Percentiles rank a stretch among this genome's conserved stretches.
These are phyloP conservation scores for Garcia nutans DNA, from an alignment of 345 rosid genomes.

Conservation along the genomic window DNA sequence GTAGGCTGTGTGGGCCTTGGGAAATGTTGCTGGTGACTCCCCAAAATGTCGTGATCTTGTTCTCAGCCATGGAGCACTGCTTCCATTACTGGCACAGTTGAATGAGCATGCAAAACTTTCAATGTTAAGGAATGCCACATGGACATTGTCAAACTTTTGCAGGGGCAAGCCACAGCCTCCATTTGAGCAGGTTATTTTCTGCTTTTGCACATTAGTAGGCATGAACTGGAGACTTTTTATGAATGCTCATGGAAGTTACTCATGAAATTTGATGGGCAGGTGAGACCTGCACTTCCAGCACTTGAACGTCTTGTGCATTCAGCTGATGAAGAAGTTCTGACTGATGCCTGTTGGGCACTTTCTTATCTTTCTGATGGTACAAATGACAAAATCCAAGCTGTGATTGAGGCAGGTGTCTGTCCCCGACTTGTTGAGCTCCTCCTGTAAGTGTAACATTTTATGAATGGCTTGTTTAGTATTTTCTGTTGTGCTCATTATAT, in stretches of 20 bases:
- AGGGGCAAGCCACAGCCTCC: slow-evolving; percentile 36
- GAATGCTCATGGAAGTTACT: neutral
- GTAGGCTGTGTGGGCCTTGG: slow-evolving; percentile 36
- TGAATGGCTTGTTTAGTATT: neutral
- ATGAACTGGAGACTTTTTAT: neutral
- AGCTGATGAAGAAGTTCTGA: slow-evolving; percentile 32
- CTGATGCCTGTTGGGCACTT: slow-evolving; percentile 35
- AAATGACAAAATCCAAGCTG: slow-evolving; percentile 37
- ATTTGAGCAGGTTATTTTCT: slow-evolving; percentile 29
- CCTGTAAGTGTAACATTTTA: slow-evolving; percentile 16
- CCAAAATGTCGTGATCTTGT: slow-evolving; percentile 37
- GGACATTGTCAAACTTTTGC: slow-evolving; percentile 37
- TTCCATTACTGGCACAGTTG: slow-evolving; percentile 25
- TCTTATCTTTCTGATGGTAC: slow-evolving; percentile 37
- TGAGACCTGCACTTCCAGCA: slow-evolving; percentile 28
- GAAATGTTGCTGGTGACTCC: slow-evolving; percentile 38
- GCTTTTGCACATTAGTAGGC: neutral
- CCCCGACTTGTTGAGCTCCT: slow-evolving; percentile 30
- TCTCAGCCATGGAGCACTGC: slow-evolving; percentile 28
- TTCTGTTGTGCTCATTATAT: neutral
- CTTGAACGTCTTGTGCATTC: slow-evolving; percentile 30
- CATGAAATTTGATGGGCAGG: slow-evolving; percentile 9
- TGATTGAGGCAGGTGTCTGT: slow-evolving; percentile 28
- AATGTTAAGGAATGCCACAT: slow-evolving; percentile 33
- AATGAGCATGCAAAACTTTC: slow-evolving; percentile 36